Evolutionary conservation across 2,329 filamentous ascomycete genomes (phyloP).

Genomic region (Paraphoma sp.): DNA sequence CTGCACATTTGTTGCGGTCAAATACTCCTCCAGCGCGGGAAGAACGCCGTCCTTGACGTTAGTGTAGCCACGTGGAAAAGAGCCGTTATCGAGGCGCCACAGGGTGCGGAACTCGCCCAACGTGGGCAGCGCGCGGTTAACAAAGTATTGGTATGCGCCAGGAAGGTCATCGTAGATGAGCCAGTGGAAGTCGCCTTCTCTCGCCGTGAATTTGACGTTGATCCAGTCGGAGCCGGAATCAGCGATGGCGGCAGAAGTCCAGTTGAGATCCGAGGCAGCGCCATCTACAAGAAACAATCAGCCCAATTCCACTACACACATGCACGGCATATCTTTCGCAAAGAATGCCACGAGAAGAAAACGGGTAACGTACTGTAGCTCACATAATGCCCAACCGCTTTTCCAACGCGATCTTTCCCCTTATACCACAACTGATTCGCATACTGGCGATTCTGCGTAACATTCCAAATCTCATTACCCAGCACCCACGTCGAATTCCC

Average conservation of each 20-base stretch:
- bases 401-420: conserved; percentile 50
- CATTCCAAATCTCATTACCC: conserved; percentile 53
- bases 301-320: background rate
- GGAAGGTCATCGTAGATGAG: conserved; percentile 57
- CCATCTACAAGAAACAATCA: conserved; percentile 47
- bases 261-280: conserved; percentile 55
- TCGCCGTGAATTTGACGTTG: conserved; percentile 57
- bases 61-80: conserved; percentile 56
- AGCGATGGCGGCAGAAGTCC: conserved; percentile 55
- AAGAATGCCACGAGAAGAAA: background rate
- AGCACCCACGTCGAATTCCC: conserved; percentile 46
- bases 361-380: conserved; percentile 49
- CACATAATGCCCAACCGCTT: conserved; percentile 53
- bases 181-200: conserved; percentile 60
- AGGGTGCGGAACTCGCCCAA: conserved; percentile 60
- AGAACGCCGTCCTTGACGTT: conserved; percentile 55
- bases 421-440: conserved; percentile 52
- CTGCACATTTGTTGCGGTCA: conserved; percentile 56
- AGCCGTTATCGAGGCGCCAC: conserved; percentile 58
- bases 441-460: conserved; percentile 48
- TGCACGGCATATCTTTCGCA: no score
- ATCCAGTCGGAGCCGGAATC: conserved; percentile 53
- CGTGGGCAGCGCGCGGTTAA: conserved; percentile 57
- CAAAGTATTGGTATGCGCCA: conserved; percentile 64
- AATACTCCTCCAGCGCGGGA: conserved; percentile 54